phyloP scores from a whole-genome alignment of 1,284 basidiomycete species.

The Afroboletus lepidellus region DNA sequence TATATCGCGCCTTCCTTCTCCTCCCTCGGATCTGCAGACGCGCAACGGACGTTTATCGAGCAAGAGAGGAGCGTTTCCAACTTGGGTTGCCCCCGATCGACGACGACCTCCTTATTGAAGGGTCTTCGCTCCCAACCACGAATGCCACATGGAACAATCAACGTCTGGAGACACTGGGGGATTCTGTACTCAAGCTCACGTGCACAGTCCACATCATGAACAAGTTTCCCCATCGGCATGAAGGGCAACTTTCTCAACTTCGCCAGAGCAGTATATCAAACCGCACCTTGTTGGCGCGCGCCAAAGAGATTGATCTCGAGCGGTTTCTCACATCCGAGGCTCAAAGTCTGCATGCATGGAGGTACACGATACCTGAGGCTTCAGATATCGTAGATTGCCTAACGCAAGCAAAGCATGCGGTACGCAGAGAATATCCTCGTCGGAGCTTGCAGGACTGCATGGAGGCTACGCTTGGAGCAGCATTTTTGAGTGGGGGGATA shows the following conservation, averaged over 20 bases:
- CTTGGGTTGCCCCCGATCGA: constrained; percentile 59
- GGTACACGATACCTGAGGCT: constrained; percentile 45
- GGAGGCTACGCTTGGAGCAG: constrained; percentile 78
- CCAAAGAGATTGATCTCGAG: constrained; percentile 62
- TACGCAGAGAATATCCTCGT: constrained; percentile 49
- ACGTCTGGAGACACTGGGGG: constrained; percentile 80
- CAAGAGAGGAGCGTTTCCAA: constrained; percentile 45
- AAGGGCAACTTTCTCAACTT: constrained; percentile 72
- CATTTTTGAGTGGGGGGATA: constrained; percentile 69
- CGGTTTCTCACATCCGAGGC: constrained; percentile 61
- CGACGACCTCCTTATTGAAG: constrained; percentile 62
- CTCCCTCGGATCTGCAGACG: constrained; percentile 68
- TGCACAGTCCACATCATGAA: constrained; percentile 76
- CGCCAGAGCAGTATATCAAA: constrained; percentile 69
- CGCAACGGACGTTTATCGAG: constrained; percentile 63
- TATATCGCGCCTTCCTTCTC: constrained; percentile 51
- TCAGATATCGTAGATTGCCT: constrained; percentile 31
- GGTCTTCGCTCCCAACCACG: constrained; percentile 68
- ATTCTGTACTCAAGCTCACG: constrained; percentile 75
- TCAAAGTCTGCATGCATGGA: constrained; percentile 58
- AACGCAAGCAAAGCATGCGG: constrained; percentile 30
- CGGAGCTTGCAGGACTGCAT: constrained; percentile 81
- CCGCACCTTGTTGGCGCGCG: constrained; percentile 62
- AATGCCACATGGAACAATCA: constrained; percentile 72
- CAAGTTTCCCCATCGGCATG: constrained; percentile 70